A percentile compares a stretch with the other conserved stretches of the same genome.
phyloP scores from a whole-genome alignment of 495 filamentous ascomycete species.

The Aspergillus campestris region DNA sequence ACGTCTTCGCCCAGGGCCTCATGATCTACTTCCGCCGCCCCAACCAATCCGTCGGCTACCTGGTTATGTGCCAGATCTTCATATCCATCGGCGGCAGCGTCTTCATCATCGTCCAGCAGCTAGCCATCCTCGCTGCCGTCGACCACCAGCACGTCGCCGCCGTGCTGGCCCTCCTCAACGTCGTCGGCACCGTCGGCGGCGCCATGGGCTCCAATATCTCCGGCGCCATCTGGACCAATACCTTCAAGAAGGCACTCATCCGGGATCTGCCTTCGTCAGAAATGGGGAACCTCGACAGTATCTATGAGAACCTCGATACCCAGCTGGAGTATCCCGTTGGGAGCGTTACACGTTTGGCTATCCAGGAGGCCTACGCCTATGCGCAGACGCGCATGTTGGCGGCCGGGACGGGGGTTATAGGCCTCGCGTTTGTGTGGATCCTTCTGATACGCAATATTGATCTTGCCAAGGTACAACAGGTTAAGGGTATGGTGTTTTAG shows the following conservation, averaged over 20 bases:
- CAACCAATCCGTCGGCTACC: slow-evolving; percentile 49
- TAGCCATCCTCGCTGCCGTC: slow-evolving; percentile 56
- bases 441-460: slow-evolving; percentile 46
- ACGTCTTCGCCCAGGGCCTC: slow-evolving; percentile 48
- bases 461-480: slow-evolving; percentile 40
- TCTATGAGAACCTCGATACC: slow-evolving; percentile 39
- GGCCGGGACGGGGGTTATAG: slow-evolving; percentile 32
- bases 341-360: slow-evolving; percentile 39
- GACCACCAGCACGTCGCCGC: slow-evolving; percentile 56
- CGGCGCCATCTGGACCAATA: slow-evolving; percentile 55
- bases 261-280: slow-evolving; percentile 43
- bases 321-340: slow-evolving; percentile 46
- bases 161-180: slow-evolving; percentile 50
- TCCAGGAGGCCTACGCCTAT: slow-evolving; percentile 45
- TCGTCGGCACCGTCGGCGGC: slow-evolving; percentile 55
- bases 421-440: slow-evolving; percentile 31
- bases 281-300: slow-evolving; percentile 27
- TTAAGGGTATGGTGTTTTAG: slow-evolving; percentile 16
- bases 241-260: slow-evolving; percentile 44
- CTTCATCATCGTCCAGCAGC: slow-evolving; percentile 52
- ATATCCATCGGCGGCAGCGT: slow-evolving; percentile 52
- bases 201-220: slow-evolving; percentile 53
- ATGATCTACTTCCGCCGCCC: slow-evolving; percentile 61
- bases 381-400: slow-evolving; percentile 45
- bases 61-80: slow-evolving; percentile 65